Base-by-base conservation (phyloP, 179 eudicot genomes). In the Spergularia azorica region DNA sequence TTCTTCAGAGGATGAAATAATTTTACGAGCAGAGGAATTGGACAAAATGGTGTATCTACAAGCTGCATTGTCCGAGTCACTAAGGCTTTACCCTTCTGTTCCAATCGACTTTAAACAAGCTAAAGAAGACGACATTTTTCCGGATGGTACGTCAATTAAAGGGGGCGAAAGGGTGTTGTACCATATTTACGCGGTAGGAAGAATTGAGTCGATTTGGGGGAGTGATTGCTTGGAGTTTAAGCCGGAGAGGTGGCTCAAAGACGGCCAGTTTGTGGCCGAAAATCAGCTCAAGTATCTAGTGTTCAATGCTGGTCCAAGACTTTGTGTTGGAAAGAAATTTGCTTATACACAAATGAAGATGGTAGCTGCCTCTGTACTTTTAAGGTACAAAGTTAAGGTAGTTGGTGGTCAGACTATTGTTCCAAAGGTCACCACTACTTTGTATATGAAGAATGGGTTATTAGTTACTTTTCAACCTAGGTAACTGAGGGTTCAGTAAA, bases 251-350 rank as follows among this genome's bases (percentile, higher is more conserved):
- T 87, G 89, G 91, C 73, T 88, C 5, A 86, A 83, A 56, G 87
- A 86, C 7, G 89, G 88, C 0, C 69, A 81, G 41, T 77, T 82
- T 63, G 79, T 81, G 18, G 79, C 79, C 41, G 89, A 84, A 56
- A 89, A 78, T 43, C 90, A 76, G 68, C 79, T 82, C 56, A 89
- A 84, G 56, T 89, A 86, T 48, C 71, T 73, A 0, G 89, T 87
- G 60, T 89, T 89, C 20, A 89, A 89, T 48, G 90, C 85, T 0
- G 92, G 92, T 26, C 90, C 92, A 0, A 82, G 92, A 57, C 79
- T 89, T 16, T 89, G 92, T 66, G 82, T 89, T 6, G 92, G 92
- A 62, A 88, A 86, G 84, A 88, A 86, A 60, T 86, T 88, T 77
- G 91, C 89, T 2, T 86, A 86, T 66, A 70, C 75, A 75, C 91